phyloP scores from a whole-genome alignment of 73 alveolate genomes.

The Tetrahymena elliotti region DNA sequence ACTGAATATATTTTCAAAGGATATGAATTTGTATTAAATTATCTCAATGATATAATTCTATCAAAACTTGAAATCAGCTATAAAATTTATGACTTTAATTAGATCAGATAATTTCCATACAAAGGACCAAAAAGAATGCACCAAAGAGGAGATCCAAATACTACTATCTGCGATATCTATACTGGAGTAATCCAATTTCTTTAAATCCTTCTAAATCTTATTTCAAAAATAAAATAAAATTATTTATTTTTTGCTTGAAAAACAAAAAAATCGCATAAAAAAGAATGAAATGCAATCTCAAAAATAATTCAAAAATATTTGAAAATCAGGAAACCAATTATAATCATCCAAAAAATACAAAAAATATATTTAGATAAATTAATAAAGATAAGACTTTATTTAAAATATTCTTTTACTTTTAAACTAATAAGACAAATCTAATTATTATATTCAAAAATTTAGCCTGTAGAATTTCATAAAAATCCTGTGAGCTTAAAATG shows the following conservation, averaged over 20 bases:
- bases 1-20: background rate
- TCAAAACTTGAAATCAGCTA: background rate
- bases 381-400: no score
- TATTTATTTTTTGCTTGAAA: no score
- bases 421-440: background rate
- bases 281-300: no score
- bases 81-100: background rate
- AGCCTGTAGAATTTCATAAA: background rate
- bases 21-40: background rate
- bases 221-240: no score
- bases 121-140: background rate
- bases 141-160: background rate
- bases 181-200: background rate
- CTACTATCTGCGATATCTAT: background rate
- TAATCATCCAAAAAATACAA: no score
- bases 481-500: background rate
- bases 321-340: no score
- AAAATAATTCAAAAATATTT: no score
- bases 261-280: no score
- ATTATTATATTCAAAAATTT: background rate
- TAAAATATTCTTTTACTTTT: no score
- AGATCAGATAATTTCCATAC: background rate
- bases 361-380: no score
- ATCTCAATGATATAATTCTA: background rate
- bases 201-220: background rate